Percentiles rank a stretch among this genome's conserved stretches.
Conservation (phyloP, 768 basidiomycete species). For the Hygrocybe punicea region DNA sequence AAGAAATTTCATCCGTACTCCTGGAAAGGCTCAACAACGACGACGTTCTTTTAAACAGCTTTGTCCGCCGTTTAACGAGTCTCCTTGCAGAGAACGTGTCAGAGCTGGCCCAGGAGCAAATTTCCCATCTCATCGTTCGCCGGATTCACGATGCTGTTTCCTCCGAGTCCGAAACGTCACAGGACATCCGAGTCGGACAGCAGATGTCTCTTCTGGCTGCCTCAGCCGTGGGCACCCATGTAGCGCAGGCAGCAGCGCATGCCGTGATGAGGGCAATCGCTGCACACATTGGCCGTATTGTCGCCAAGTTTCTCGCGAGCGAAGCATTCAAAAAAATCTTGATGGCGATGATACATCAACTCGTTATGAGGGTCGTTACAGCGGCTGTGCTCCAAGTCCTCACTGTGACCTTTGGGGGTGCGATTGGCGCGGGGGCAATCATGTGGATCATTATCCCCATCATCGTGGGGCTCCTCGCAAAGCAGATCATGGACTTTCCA, state of each 20-base stretch:
- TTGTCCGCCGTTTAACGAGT: background rate
- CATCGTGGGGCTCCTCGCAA: background rate
- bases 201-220: background rate
- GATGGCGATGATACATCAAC: background rate
- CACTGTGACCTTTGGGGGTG: background rate
- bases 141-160: background rate
- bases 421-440: background rate
- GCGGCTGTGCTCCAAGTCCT: constrained; percentile 1
- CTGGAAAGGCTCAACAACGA: background rate
- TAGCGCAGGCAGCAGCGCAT: background rate
- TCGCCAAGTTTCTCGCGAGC: background rate
- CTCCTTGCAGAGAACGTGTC: background rate
- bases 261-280: background rate
- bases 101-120: background rate
- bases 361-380: background rate
- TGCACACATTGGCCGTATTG: background rate
- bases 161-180: background rate
- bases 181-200: background rate
- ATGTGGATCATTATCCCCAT: background rate
- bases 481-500: background rate
- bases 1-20: background rate
- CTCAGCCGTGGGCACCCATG: background rate
- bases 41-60: background rate
- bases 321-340: background rate
- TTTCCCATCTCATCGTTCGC: background rate